phyloP scores from a whole-genome alignment of 768 basidiomycete genomes.

The Mycena latifolia region DNA sequence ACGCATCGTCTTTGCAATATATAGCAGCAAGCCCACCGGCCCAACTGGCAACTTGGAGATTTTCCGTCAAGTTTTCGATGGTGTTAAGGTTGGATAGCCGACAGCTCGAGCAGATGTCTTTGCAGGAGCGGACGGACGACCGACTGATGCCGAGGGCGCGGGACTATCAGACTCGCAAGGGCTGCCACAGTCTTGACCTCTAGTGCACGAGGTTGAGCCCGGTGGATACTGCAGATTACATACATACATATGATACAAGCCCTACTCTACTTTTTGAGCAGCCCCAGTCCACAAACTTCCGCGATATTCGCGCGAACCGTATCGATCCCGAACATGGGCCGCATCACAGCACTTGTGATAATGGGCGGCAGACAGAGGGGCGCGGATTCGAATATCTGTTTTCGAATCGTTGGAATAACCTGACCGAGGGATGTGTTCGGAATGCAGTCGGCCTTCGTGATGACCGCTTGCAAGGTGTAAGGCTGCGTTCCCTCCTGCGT shows the following conservation, averaged over 20 bases:
- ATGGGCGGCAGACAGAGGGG: slow-evolving; percentile 78
- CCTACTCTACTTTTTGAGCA: slow-evolving; percentile 1
- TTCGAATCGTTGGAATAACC: slow-evolving; percentile 56
- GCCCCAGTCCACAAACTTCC: slow-evolving; percentile 64
- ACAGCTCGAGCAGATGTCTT: too few relatives aligned
- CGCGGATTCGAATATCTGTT: slow-evolving; percentile 64
- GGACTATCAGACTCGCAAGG: too few relatives aligned
- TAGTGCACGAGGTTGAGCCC: too few relatives aligned
- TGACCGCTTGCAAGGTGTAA: slow-evolving; percentile 77
- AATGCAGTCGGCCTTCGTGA: slow-evolving; percentile 78
- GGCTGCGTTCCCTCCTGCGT: slow-evolving; percentile 51
- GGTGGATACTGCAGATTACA: too few relatives aligned
- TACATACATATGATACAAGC: too few relatives aligned
- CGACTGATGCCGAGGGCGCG: too few relatives aligned
- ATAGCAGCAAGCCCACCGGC: background rate
- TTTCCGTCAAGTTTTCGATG: background rate
- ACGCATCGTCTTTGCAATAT: background rate
- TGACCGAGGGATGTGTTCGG: slow-evolving; percentile 46
- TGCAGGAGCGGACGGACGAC: too few relatives aligned
- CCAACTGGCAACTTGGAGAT: background rate
- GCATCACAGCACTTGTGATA: slow-evolving; percentile 65
- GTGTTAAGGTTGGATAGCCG: background rate
- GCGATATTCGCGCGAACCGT: slow-evolving; percentile 68
- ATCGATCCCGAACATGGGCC: slow-evolving; percentile 67
- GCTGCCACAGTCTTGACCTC: too few relatives aligned